phyloP scores from a whole-genome alignment of 2,329 filamentous ascomycete genomes.

The Fonsecaea pugnacius region DNA sequence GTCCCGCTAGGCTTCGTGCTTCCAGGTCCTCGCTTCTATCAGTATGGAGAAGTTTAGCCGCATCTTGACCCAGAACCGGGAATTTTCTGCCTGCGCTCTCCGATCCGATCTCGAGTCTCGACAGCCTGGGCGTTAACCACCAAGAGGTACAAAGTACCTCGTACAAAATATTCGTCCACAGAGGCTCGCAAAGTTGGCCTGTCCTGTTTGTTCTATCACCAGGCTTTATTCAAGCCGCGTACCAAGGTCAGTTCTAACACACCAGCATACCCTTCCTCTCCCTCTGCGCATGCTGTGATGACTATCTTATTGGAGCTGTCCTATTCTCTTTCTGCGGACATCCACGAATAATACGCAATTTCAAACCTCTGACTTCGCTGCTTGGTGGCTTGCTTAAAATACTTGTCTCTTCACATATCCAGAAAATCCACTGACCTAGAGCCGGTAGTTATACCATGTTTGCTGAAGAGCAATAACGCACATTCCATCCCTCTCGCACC shows the following conservation, averaged over 20 bases:
- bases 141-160: too few relatives aligned
- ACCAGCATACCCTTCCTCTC: not conserved
- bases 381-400: not conserved
- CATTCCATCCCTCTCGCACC: constrained; percentile 19
- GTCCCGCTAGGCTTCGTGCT: not conserved
- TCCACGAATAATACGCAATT: constrained; percentile 35
- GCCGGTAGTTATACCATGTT: constrained; percentile 11
- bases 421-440: constrained; percentile 5
- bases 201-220: not conserved
- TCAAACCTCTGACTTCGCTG: constrained; percentile 32
- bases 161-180: too few relatives aligned
- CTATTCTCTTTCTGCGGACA: constrained; percentile 39
- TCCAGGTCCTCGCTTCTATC: not conserved
- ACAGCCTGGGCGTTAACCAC: not conserved
- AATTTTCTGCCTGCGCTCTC: not conserved
- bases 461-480: constrained; percentile 8
- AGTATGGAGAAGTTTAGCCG: constrained; percentile 2
- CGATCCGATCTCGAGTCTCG: not conserved
- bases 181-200: too few relatives aligned
- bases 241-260: not conserved
- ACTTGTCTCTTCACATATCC: not conserved
- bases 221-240: not conserved
- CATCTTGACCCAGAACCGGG: not conserved
- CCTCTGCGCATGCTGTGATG: constrained; percentile 34
- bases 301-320: constrained; percentile 44